phyloP scores from a whole-genome alignment of 1,139 yeast genomes.

The Debaryomyces subglobosus region DNA sequence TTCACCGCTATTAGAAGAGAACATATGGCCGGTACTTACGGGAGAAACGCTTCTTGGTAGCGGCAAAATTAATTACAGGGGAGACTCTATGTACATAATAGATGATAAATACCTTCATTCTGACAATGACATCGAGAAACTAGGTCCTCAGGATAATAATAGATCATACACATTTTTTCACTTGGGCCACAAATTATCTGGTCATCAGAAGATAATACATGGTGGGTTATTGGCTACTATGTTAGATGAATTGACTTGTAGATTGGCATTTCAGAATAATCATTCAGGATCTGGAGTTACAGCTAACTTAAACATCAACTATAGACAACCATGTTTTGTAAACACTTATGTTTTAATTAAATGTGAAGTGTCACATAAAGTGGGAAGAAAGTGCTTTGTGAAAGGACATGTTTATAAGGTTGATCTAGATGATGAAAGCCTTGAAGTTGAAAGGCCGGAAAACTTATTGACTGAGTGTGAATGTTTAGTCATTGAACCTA shows the following conservation, averaged over 20 bases:
- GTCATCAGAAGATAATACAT: constrained; percentile 56
- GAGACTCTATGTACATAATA: constrained; percentile 39
- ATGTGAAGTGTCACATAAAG: constrained; percentile 35
- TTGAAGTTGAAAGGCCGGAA: constrained; percentile 22
- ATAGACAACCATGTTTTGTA: constrained; percentile 41
- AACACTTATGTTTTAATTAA: constrained; percentile 38
- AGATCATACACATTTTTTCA: constrained; percentile 43
- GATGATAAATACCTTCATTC: constrained; percentile 32
- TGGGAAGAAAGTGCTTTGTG: constrained; percentile 49
- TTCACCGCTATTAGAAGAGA: constrained; percentile 23
- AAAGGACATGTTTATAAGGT: constrained; percentile 39
- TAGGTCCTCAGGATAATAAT: constrained; percentile 18
- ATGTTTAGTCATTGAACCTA: constrained; percentile 50
- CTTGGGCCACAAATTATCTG: constrained; percentile 49
- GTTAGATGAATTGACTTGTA: constrained; percentile 56
- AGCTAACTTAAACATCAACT: constrained; percentile 48
- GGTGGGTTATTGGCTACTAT: constrained; percentile 60
- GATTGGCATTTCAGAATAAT: constrained; percentile 53
- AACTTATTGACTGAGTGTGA: constrained; percentile 43
- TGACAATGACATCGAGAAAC: constrained; percentile 17
- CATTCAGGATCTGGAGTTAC: constrained; percentile 47
- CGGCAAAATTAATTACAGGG: constrained; percentile 39
- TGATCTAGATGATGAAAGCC: constrained; percentile 18
- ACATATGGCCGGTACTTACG: constrained; percentile 37
- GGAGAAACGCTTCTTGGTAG: constrained; percentile 40